Evolutionary conservation across 441 rosid genomes (phyloP).

Genomic region (Lepidium campestre): DNA sequence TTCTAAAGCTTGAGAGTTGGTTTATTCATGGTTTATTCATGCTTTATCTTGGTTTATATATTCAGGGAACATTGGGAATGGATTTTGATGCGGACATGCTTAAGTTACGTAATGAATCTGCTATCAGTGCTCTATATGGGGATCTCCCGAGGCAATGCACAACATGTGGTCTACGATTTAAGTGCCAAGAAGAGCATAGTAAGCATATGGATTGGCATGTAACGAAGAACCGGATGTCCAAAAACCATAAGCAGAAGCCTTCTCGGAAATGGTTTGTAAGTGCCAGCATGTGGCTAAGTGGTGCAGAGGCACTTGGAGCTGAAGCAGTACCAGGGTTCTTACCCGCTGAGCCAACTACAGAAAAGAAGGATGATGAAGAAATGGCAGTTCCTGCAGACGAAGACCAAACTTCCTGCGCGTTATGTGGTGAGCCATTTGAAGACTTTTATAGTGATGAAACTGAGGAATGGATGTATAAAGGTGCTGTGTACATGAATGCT

Average conservation of each 20-base stretch:
- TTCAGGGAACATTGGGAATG: slow-evolving; percentile 65
- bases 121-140: slow-evolving; percentile 63
- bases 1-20: neutral
- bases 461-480: slow-evolving; percentile 99
- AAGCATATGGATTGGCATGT: slow-evolving; percentile 99
- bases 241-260: slow-evolving; percentile 86
- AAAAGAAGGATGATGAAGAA: slow-evolving; percentile 86
- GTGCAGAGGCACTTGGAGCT: slow-evolving; percentile 93
- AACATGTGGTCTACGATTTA: slow-evolving; percentile 93
- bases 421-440: slow-evolving; percentile 95
- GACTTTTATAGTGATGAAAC: slow-evolving; percentile 95
- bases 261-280: slow-evolving; percentile 98
- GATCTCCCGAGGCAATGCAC: slow-evolving; percentile 98
- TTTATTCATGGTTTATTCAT: neutral
- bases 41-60: slow-evolving; percentile 25
- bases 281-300: slow-evolving; percentile 95
- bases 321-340: slow-evolving; percentile 92
- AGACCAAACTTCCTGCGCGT: slow-evolving; percentile 79
- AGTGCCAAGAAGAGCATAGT: slow-evolving; percentile 92
- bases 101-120: slow-evolving; percentile 78
- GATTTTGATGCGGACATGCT: slow-evolving; percentile 81
- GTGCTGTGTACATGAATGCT: slow-evolving; percentile 89
- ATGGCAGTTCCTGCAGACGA: slow-evolving; percentile 98
- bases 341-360: slow-evolving; percentile 56
- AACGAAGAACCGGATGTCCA: slow-evolving; percentile 91